Percentiles rank a stretch among this genome's conserved stretches.
These are phyloP conservation scores for Parachaetomium inaequale DNA, from an alignment of 495 filamentous ascomycete genomes.

Conservation along the genomic window DNA sequence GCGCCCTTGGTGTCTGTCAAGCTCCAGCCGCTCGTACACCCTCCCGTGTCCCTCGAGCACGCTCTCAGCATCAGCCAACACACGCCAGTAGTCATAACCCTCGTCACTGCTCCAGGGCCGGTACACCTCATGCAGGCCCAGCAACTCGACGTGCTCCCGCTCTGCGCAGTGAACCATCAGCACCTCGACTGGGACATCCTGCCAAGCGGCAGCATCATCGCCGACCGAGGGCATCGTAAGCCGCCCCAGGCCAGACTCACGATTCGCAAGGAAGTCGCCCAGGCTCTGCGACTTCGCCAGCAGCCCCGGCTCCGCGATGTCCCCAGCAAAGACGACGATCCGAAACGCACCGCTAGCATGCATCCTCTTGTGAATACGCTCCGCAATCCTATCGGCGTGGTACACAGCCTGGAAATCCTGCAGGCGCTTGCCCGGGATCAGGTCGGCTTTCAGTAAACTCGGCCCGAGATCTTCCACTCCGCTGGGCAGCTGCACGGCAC, in stretches of 20 bases:
- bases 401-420: conserved; percentile 21
- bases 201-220: neutral
- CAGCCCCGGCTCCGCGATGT: neutral
- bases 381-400: conserved; percentile 13
- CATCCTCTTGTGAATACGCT: conserved; percentile 14
- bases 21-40: conserved; percentile 59
- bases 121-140: conserved; percentile 54
- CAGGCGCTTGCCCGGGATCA: conserved; percentile 20
- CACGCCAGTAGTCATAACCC: conserved; percentile 61
- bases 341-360: conserved; percentile 18
- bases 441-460: conserved; percentile 39
- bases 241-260: neutral
- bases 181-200: conserved; percentile 39
- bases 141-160: conserved; percentile 43
- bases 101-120: conserved; percentile 53
- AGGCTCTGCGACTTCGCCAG: neutral
- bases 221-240: neutral
- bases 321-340: conserved; percentile 21
- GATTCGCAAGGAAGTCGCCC: conserved; percentile 10
- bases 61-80: conserved; percentile 59
- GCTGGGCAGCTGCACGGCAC: conserved; percentile 8
- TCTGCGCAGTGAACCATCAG: conserved; percentile 56
- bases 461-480: conserved; percentile 24
- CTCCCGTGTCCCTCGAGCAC: conserved; percentile 57
- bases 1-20: conserved; percentile 55